These are phyloP conservation scores for Scenedesmus sp. DNA, from an alignment of 163 green algal species.

Conservation along the genomic window DNA sequence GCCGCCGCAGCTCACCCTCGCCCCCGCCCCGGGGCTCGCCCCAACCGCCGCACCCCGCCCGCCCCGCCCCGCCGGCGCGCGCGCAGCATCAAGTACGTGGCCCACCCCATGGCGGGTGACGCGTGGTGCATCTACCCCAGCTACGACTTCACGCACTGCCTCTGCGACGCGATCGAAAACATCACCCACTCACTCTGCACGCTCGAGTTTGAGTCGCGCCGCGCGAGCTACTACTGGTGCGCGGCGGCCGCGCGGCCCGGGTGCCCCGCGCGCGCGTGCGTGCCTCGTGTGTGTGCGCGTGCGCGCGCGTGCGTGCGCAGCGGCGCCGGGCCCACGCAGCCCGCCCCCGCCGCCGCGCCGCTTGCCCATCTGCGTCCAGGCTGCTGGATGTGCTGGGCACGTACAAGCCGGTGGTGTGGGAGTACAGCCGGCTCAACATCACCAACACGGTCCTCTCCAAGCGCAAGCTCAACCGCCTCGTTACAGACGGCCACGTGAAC, in stretches of 20 bases:
- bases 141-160: slow-evolving; percentile 99
- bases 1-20: too few species aligned
- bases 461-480: slow-evolving; percentile 95
- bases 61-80: not conserved
- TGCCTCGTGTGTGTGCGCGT: too few species aligned
- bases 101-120: slow-evolving; percentile 78
- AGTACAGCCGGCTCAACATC: slow-evolving; percentile 87
- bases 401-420: slow-evolving; percentile 99
- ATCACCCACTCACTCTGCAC: slow-evolving; percentile 99
- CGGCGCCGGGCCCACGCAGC: not conserved
- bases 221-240: slow-evolving; percentile 98
- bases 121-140: slow-evolving; percentile 98
- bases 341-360: not conserved
- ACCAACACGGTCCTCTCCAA: slow-evolving; percentile 97
- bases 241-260: slow-evolving; percentile 8
- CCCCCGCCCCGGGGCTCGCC: too few species aligned
- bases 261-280: too few species aligned
- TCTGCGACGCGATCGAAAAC: slow-evolving; percentile 97
- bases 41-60: too few species aligned
- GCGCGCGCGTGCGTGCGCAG: not conserved
- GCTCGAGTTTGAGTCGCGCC: slow-evolving; percentile 96
- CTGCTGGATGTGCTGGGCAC: slow-evolving; percentile 87
- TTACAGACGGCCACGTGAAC: slow-evolving; percentile 83
- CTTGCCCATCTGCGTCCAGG: slow-evolving; percentile 56
- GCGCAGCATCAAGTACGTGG: slow-evolving; percentile 88